Conservation (phyloP, 2,329 filamentous ascomycete species). For the Aspergillus sp. region DNA sequence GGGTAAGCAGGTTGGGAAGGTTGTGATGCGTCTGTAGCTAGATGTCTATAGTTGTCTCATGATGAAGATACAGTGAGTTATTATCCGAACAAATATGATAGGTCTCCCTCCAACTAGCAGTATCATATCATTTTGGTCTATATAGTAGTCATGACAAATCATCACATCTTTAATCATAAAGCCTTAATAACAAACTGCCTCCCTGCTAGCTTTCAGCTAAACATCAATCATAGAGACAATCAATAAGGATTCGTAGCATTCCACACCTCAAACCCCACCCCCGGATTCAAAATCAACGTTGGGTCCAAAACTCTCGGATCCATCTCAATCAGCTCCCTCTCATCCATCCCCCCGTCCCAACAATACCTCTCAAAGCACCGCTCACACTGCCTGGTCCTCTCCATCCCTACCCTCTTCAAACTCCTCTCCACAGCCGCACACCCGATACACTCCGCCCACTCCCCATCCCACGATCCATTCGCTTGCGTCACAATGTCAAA, state of each 20-base stretch:
- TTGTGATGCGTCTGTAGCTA: slow-evolving; percentile 29
- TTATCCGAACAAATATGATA: too few species aligned
- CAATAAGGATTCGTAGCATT: neutral
- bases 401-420: neutral
- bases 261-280: neutral
- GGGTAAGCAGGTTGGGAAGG: slow-evolving; percentile 48
- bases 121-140: too few species aligned
- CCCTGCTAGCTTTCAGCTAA: too few species aligned
- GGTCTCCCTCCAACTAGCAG: too few species aligned
- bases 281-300: neutral
- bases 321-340: neutral
- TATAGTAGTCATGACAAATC: too few species aligned
- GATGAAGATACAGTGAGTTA: too few species aligned
- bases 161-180: too few species aligned
- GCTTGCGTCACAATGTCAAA: neutral
- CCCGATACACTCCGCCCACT: neutral
- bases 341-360: neutral
- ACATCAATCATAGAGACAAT: neutral
- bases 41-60: neutral
- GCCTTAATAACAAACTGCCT: too few species aligned
- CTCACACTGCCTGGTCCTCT: neutral
- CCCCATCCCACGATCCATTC: neutral
- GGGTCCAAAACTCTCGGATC: neutral
- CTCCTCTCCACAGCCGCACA: neutral
- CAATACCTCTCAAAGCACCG: neutral